These are phyloP conservation scores for Cutaneotrichosporon mucoides DNA, from an alignment of 1,284 basidiomycete genomes.

Conservation along the genomic window DNA sequence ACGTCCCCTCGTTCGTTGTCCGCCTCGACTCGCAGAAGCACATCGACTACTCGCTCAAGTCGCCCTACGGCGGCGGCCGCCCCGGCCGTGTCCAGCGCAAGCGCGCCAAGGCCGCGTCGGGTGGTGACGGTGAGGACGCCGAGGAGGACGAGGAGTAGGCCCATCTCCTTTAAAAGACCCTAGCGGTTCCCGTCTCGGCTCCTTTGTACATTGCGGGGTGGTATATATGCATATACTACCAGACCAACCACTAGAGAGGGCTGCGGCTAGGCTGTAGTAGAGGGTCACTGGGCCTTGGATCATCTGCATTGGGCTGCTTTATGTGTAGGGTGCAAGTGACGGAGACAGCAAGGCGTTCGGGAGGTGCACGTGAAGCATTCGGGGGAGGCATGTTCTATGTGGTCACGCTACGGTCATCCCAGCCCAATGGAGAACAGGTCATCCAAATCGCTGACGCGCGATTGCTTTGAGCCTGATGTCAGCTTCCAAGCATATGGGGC, in stretches of 20 bases:
- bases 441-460: slow-evolving; percentile 40
- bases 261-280: neutral
- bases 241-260: slow-evolving; percentile 2
- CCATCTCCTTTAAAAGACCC: slow-evolving; percentile 1
- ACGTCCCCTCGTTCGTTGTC: slow-evolving; percentile 98
- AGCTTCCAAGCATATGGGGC: neutral
- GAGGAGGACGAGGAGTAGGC: slow-evolving; percentile 64
- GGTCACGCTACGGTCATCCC: neutral
- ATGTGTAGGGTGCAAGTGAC: neutral
- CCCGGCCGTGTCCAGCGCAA: slow-evolving; percentile 99
- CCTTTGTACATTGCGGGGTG: slow-evolving; percentile 26
- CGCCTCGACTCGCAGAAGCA: slow-evolving; percentile 96
- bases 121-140: slow-evolving; percentile 85
- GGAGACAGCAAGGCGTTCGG: no score
- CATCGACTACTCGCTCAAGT: slow-evolving; percentile 98
- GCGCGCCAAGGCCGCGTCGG: slow-evolving; percentile 88
- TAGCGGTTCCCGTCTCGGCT: slow-evolving; percentile 6
- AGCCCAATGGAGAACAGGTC: no score
- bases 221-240: slow-evolving; percentile 26
- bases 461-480: slow-evolving; percentile 37
- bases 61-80: slow-evolving; percentile 95
- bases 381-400: no score
- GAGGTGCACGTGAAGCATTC: neutral
- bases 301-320: neutral
- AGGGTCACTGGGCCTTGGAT: neutral